A percentile compares a stretch with the other conserved stretches of the same genome.
phyloP scores from a whole-genome alignment of 306 rosid genomes.

The Amphicarpaea edgeworthii region DNA sequence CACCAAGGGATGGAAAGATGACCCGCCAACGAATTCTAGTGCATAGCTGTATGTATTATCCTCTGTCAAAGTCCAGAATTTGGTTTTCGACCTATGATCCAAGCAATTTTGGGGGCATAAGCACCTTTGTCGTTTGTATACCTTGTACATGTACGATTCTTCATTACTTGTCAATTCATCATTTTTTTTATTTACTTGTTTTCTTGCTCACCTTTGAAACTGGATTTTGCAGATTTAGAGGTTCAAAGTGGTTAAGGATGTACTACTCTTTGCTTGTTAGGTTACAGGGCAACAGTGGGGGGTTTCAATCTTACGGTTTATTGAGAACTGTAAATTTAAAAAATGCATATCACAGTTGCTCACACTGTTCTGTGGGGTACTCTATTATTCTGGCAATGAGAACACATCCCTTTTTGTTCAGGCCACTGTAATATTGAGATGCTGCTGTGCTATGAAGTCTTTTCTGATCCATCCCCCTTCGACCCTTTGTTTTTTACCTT shows the following conservation, averaged over 20 bases:
- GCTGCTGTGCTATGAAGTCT: slow-evolving; percentile 28
- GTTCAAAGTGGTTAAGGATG: slow-evolving; percentile 59
- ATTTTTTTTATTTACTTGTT: not conserved
- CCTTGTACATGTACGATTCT: slow-evolving; percentile 83
- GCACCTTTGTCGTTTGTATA: slow-evolving; percentile 61
- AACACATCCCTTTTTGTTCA: slow-evolving; percentile 45
- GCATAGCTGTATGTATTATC: slow-evolving; percentile 52
- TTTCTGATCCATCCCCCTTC: not conserved
- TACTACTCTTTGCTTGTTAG: slow-evolving; percentile 55
- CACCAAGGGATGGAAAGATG: slow-evolving; percentile 91
- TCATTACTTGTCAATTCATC: slow-evolving; percentile 31
- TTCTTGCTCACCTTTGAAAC: slow-evolving; percentile 44
- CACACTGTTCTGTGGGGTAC: slow-evolving; percentile 43
- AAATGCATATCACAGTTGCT: slow-evolving; percentile 43
- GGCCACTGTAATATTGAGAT: slow-evolving; percentile 28
- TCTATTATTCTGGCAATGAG: slow-evolving; percentile 45
- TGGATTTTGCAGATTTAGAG: slow-evolving; percentile 70
- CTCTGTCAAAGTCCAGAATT: slow-evolving; percentile 43
- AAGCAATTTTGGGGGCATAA: slow-evolving; percentile 58
- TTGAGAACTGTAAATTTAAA: slow-evolving; percentile 46
- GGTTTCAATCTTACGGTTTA: slow-evolving; percentile 51
- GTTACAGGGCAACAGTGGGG: slow-evolving; percentile 56
- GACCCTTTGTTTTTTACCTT: not conserved
- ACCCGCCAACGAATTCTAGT: slow-evolving; percentile 65
- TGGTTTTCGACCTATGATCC: slow-evolving; percentile 52